A percentile compares a stretch with the other conserved stretches of the same genome.
phyloP scores from a whole-genome alignment of 1,139 yeast species.

The Yamadazyma atmosphaerica region DNA sequence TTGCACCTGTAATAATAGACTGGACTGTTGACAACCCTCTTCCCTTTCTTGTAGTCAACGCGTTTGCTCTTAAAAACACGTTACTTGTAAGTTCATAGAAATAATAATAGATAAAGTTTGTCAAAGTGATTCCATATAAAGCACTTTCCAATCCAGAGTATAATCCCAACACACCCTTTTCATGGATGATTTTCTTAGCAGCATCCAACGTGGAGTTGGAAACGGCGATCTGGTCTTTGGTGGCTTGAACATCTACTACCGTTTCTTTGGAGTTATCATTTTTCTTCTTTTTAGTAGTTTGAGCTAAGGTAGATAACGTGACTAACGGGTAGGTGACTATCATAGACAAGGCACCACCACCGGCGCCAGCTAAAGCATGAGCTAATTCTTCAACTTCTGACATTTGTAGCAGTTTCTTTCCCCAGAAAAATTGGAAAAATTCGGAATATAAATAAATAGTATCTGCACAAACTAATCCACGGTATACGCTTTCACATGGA shows the following conservation, averaged over 20 bases:
- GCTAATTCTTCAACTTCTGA: constrained; percentile 57
- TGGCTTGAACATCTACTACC: constrained; percentile 13
- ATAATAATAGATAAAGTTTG: constrained; percentile 88
- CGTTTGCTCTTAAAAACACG: constrained; percentile 46
- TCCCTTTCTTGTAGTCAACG: constrained; percentile 22
- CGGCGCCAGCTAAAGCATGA: constrained; percentile 91
- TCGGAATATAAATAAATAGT: background rate
- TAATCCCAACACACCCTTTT: constrained; percentile 70
- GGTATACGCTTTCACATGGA: constrained; percentile 11
- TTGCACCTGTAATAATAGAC: constrained; percentile 75
- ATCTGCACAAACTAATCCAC: constrained; percentile 4
- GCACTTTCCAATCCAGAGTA: constrained; percentile 91
- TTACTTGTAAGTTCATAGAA: constrained; percentile 76
- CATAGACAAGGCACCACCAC: constrained; percentile 89
- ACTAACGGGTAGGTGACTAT: constrained; percentile 83
- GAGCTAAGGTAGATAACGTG: constrained; percentile 82
- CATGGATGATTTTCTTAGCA: constrained; percentile 49
- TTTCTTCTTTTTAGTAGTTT: constrained; percentile 50
- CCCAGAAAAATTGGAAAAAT: background rate
- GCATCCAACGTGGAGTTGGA: constrained; percentile 28
- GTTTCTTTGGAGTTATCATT: constrained; percentile 14
- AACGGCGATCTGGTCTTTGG: constrained; percentile 15
- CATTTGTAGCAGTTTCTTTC: constrained; percentile 17
- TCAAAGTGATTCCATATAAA: constrained; percentile 77
- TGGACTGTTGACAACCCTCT: constrained; percentile 63